Evolutionary conservation across 2,329 filamentous ascomycete species (phyloP).

Genomic region (Ophiostoma sp.): DNA sequence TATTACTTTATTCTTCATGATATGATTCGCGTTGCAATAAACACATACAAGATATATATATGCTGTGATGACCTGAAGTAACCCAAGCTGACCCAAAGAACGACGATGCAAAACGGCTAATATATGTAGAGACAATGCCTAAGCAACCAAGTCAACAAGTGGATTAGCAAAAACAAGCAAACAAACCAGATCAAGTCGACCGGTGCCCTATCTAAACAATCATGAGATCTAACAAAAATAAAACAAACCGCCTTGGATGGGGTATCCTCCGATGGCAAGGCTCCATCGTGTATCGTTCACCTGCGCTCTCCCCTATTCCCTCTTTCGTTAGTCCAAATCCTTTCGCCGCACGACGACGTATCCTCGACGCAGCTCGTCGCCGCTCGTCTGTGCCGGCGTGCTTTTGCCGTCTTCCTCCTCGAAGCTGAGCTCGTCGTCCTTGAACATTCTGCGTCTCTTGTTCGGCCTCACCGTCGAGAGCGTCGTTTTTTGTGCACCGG

Average conservation of each 20-base stretch:
- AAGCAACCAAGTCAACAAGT: no score
- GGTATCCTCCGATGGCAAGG: conserved; percentile 13
- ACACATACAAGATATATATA: no score
- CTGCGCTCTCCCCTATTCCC: neutral
- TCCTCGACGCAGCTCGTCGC: conserved; percentile 42
- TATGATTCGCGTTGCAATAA: no score
- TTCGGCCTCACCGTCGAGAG: conserved; percentile 19
- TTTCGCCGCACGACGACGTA: conserved; percentile 50
- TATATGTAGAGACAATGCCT: no score
- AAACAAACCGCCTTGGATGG: neutral
- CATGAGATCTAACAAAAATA: neutral
- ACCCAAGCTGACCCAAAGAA: no score
- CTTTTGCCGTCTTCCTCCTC: conserved; percentile 44
- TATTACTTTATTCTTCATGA: no score
- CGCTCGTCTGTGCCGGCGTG: neutral
- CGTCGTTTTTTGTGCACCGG: conserved; percentile 11
- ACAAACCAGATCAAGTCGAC: no score
- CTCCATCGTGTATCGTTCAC: conserved; percentile 1
- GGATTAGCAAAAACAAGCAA: no score
- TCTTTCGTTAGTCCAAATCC: conserved; percentile 42
- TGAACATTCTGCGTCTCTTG: conserved; percentile 27
- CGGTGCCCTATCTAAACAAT: neutral
- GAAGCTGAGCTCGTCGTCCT: conserved; percentile 39
- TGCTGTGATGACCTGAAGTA: no score
- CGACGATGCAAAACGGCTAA: no score